These are phyloP conservation scores for Fistulinella prunicolor DNA, from an alignment of 768 basidiomycete species.

Conservation along the genomic window DNA sequence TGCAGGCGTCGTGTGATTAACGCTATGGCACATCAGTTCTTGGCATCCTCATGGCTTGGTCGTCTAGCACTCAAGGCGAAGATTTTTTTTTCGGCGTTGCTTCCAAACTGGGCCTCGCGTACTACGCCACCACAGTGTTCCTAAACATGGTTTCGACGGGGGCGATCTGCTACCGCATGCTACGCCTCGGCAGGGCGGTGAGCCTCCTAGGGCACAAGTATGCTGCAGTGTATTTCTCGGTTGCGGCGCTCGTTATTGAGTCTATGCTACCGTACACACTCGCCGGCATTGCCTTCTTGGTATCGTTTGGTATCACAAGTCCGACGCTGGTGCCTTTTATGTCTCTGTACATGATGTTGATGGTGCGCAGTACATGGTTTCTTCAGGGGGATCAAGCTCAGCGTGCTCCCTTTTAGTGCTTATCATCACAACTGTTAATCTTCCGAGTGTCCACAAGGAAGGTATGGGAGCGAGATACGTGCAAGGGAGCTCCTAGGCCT, in stretches of 20 bases:
- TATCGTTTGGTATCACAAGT: conserved; percentile 1
- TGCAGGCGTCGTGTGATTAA: not conserved
- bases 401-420: not conserved
- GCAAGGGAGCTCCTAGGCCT: not conserved
- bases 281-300: conserved; percentile 4
- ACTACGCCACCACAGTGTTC: conserved; percentile 1
- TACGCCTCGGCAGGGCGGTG: not conserved
- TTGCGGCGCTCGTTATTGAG: conserved; percentile 8
- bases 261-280: conserved; percentile 12
- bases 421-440: conserved; percentile 17
- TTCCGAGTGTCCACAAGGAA: conserved; percentile 5
- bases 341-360: not conserved
- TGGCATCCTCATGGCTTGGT: conserved; percentile 1
- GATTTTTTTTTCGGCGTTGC: not conserved
- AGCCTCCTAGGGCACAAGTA: conserved; percentile 1
- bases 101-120: conserved; percentile 2
- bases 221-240: conserved; percentile 5
- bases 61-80: not conserved
- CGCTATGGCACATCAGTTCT: too few species aligned
- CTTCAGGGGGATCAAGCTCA: not conserved
- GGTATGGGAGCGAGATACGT: not conserved
- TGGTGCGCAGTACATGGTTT: not conserved
- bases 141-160: conserved; percentile 4
- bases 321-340: not conserved
- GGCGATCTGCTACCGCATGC: conserved; percentile 12